Base-by-base conservation (phyloP, 805 yeast species). In the Hanseniaspora pseudoguilliermondii region DNA sequence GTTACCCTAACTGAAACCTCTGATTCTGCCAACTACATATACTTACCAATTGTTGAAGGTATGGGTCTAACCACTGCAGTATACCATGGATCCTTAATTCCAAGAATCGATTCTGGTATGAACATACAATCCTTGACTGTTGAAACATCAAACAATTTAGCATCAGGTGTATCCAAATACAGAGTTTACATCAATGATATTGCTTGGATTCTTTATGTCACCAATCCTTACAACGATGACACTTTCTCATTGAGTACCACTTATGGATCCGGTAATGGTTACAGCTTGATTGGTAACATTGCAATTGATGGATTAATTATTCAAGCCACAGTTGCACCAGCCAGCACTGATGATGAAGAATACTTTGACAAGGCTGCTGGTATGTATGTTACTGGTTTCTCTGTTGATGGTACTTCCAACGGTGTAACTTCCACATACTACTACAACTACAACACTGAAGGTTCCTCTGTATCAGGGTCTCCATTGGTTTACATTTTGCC, bases 351-450 rank as follows among this genome's bases (percentile, higher is more conserved):
- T 10, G 64, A 67, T 35, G 78, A 75, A 25, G 65, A 70, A 8
- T 69, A 65, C 59, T 81, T 82, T 63, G 90, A 83, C 65, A 61
- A 70, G 44, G 80, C 84, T 21, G 90, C 93, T 42, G 95, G 95
- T 42, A 70, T 74, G 60, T 85, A 82, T 63, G 79, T 77, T 3
- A 74, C 75, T 2, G 73, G 72, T 36, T 82, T 81, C 20, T 57
- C 63, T 4, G 62, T 82, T 21, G 61, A 63, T 21, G 86, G 84
- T 54, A 65, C 74, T 25, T 60, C 74, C 16, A 69, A 71, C 27
- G 80, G 80, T 18, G 58, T 68, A 3, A 59, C 70, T 27, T 83
- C 81, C 11, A 64, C 68, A 18, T 82, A 80, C 64, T 61, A 70
- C 40, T 74, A 80, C 62, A 62, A 62, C 5, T 83, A 80, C 66